These are phyloP conservation scores for Vigna radiata DNA, from an alignment of 306 rosid species.

Conservation along the genomic window DNA sequence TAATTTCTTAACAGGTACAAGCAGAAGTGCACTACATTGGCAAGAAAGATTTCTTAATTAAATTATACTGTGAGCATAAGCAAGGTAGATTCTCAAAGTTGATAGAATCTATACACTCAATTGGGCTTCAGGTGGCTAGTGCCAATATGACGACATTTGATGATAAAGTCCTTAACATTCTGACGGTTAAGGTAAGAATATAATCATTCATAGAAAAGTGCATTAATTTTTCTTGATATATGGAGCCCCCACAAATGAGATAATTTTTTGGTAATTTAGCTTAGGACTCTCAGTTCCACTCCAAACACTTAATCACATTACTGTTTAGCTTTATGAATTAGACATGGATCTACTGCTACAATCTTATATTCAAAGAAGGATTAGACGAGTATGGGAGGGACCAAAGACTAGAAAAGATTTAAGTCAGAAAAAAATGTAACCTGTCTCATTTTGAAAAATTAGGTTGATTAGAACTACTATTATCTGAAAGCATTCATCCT, in stretches of 20 bases:
- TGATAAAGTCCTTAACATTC: constrained; percentile 54
- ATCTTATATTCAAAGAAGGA: constrained; percentile 23
- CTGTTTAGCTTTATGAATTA: background rate
- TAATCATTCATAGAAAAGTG: background rate
- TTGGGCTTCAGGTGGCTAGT: constrained; percentile 67
- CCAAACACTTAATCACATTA: background rate
- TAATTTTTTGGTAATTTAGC: background rate
- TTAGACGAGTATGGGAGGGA: background rate
- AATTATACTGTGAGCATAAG: constrained; percentile 55
- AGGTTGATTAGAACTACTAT: background rate
- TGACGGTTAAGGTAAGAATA: constrained; percentile 73
- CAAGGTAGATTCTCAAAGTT: constrained; percentile 66
- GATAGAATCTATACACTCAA: constrained; percentile 69
- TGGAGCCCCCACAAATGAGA: constrained; percentile 1
- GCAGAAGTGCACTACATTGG: constrained; percentile 71
- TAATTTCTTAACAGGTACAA: constrained; percentile 49
- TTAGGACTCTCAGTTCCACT: background rate
- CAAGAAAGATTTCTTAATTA: constrained; percentile 57
- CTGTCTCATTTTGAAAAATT: constrained; percentile 2
- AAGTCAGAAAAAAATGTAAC: constrained; percentile 11
- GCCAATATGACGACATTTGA: constrained; percentile 65
- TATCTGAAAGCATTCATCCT: constrained; percentile 17
- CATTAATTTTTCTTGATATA: constrained; percentile 28
- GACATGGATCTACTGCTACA: background rate
- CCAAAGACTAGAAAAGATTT: background rate